Evolutionary conservation across 2,329 filamentous ascomycete species (phyloP).

Genomic region (Acarospora socialis): DNA sequence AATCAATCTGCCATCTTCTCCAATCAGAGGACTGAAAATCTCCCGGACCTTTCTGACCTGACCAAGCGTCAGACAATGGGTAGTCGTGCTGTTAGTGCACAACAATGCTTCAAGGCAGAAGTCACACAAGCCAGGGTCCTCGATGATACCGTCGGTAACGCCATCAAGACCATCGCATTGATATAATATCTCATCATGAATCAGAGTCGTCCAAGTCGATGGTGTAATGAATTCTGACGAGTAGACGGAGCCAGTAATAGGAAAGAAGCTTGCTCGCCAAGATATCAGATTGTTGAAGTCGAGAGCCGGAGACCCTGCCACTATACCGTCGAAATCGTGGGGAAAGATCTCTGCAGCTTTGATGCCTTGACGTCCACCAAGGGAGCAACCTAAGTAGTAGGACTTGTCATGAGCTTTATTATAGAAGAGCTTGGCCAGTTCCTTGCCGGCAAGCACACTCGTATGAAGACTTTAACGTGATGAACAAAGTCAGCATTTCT

Average conservation of each 20-base stretch:
- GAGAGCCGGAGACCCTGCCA: conserved; percentile 30
- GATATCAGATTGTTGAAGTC: conserved; percentile 30
- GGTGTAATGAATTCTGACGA: conserved; percentile 24
- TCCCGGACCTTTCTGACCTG: conserved; percentile 21
- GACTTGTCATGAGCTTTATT: conserved; percentile 27
- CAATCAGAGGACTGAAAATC: conserved; percentile 22
- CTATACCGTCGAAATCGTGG: conserved; percentile 35
- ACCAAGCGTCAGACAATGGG: conserved; percentile 19
- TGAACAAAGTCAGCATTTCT: conserved; percentile 1
- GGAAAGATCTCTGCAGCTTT: conserved; percentile 32
- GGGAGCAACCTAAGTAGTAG: conserved; percentile 35
- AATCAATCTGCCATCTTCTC: conserved; percentile 19
- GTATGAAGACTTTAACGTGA: conserved; percentile 7
- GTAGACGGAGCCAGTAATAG: conserved; percentile 25
- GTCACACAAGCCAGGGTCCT: conserved; percentile 31
- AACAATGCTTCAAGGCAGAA: conserved; percentile 26
- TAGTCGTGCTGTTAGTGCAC: conserved; percentile 16
- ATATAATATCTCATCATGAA: conserved; percentile 30
- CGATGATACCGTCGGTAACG: conserved; percentile 33
- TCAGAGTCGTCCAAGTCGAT: conserved; percentile 25
- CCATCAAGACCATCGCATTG: conserved; percentile 39
- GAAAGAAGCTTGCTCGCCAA: conserved; percentile 30
- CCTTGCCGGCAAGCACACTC: conserved; percentile 18
- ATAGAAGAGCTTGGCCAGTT: conserved; percentile 25
- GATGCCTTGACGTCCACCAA: conserved; percentile 35